Percentiles rank a stretch among this genome's conserved stretches.
Evolutionary conservation across 495 filamentous ascomycete genomes (phyloP).

Genomic region (Penicillium atrosanguineum): DNA sequence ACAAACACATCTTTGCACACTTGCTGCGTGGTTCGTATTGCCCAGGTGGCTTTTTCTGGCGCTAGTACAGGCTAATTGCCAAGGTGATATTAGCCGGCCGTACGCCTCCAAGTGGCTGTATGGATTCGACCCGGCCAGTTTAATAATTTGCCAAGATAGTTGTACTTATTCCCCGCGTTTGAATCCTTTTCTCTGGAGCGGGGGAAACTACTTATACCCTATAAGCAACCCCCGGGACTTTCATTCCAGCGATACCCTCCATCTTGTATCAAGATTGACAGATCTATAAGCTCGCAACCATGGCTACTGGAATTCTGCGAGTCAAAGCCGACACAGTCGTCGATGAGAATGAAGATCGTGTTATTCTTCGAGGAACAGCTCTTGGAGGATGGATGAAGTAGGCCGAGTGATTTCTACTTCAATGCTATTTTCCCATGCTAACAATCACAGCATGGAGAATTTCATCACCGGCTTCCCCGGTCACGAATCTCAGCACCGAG

Average conservation of each 20-base stretch:
- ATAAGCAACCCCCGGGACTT: background rate
- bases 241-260: background rate
- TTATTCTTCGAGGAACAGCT: constrained; percentile 50
- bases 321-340: constrained; percentile 46
- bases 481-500: constrained; percentile 55
- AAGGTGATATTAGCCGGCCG: constrained; percentile 9
- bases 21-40: background rate
- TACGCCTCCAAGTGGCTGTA: background rate
- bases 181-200: background rate
- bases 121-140: background rate
- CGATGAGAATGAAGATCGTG: constrained; percentile 41
- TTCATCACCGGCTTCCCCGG: constrained; percentile 68
- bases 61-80: constrained; percentile 15
- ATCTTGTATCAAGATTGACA: background rate
- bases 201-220: background rate
- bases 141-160: background rate
- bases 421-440: background rate
- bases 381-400: constrained; percentile 50
- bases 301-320: constrained; percentile 39
- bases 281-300: constrained; percentile 6
- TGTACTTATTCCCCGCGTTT: constrained; percentile 7
- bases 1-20: background rate
- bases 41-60: background rate
- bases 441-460: constrained; percentile 56
- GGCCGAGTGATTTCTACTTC: background rate